Base-by-base conservation (phyloP, 352 stramenopile genomes). In the Discostella stelligera region DNA sequence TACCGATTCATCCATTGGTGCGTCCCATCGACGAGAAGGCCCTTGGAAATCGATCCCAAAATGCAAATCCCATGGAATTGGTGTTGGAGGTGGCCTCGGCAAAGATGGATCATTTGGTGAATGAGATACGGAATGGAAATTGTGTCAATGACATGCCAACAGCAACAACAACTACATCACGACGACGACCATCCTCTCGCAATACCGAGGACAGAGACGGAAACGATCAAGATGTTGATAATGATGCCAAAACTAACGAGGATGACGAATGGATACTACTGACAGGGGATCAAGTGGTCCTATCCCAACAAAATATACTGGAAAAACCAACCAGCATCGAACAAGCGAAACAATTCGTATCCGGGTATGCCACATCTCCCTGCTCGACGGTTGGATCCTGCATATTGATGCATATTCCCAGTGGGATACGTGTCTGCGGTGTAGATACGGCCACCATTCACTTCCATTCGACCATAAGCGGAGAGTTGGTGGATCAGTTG, bases 231-330 rank as follows among this genome's bases (percentile, higher is more conserved):
- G 23, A 10, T 5, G 62, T 55, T 20, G n/a, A 50, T 21, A 60
- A 6, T 32, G 53, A 27, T 20, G 54, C 18, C 44, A 37, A 41
- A 11, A 48, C 10, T 46, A 32, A 44, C 8, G 44, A 63, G 2
- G 25, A 41, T 9, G 54, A 61, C 11, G 77, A 74, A 73, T 89
- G 60, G 56, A 60, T 90, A 23, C 66, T 90, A 18, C 66, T 92
- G 30, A 90, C 86, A 3, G 84, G 66, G 13, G 86, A 92, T 84
- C 86, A 92, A 72, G 86, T 92, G 32, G 82, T 92, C 11, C 88
- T 82, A 14, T 84, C 82, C 55, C 14, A 77, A 25, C 77, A 80
- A 52, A 27, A 66, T 20, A 90, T 92, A 60, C 60, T 92, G 3
- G 86, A 92, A 84, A 92, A 92, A 70, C 84, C 86, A 13, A 58